A percentile compares a stretch with the other conserved stretches of the same genome.
Conservation (phyloP, 371 early-diverging fungal genomes). For the Apophysomyces variabilis region DNA sequence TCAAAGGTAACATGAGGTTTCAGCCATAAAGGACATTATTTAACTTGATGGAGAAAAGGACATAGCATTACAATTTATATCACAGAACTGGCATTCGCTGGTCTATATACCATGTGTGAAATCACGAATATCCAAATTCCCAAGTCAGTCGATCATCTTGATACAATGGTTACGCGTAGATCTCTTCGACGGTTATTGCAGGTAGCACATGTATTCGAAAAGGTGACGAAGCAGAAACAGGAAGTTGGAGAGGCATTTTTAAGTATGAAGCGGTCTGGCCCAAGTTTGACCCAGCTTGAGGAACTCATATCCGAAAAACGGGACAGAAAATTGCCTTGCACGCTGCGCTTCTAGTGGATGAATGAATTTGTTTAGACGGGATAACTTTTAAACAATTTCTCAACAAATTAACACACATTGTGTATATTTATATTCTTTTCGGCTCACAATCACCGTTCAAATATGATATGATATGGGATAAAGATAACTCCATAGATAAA, state of each 20-base stretch:
- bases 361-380: no score
- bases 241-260: not conserved
- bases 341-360: constrained; percentile 4
- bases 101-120: constrained; percentile 7
- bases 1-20: constrained; percentile 9
- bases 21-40: not conserved
- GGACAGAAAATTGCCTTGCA: constrained; percentile 4
- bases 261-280: not conserved
- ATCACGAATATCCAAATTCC: not conserved
- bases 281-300: constrained; percentile 8
- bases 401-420: no score
- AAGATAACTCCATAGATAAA: no score
- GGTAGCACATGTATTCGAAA: constrained; percentile 7
- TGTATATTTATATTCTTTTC: no score
- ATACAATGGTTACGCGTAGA: constrained; percentile 5
- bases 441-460: no score
- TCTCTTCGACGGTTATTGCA: constrained; percentile 1
- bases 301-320: constrained; percentile 3
- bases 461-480: no score
- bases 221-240: not conserved
- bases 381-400: no score
- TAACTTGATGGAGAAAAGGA: constrained; percentile 6
- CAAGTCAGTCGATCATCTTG: not conserved
- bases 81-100: constrained; percentile 1
- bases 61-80: constrained; percentile 9